Evolutionary conservation across 768 basidiomycete species (phyloP), one percentile per base, ranked within the genome.

Genomic region (Phanerochaete sordida): DNA sequence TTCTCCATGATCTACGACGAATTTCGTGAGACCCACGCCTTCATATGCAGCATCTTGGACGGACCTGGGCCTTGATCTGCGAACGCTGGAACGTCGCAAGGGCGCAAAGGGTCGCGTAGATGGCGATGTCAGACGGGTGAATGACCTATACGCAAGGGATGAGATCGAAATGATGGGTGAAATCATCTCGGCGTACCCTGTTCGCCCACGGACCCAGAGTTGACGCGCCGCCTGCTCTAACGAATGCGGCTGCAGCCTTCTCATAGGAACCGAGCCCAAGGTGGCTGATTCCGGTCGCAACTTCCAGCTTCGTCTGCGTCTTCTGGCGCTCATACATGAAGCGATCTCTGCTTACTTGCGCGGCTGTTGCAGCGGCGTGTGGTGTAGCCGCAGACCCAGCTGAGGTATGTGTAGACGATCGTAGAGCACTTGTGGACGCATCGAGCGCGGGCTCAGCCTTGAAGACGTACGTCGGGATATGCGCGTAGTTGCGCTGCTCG

Each of bases 361-460:
- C 67, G 11, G 70, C 67, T 1, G 62, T 62, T 15, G 64, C 65
- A 3, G 64, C 61, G 12, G 63, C 24, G 58, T 70, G 30, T 66
- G 56, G 49, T 44, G 56, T 60, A 9, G 59, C 30, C 43, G 51
- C 52, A 15, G 53, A 37, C 24, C 24, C 8, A 43, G 53, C 33
- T n/a, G 47, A 54, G 16, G 37, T 31, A 15, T 27, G 35, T 24
- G 33, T 26, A 26, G 47, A 48, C 21, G 53, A 54, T 37, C 53
- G 49, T 5, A 60, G 28, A 6, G 44, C 8, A 27, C 49, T 59
- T 19, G 73, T 63, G 11, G 72, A 64, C 2, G 85, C 84, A 43
- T 96, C 94, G 26, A 97, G 79, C 0, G 93, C 90, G 0, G 92
- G 87, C 61, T 97, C 95, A n/a, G 94, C 93, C 74, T 97, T 97